phyloP scores from a whole-genome alignment of 2,329 filamentous ascomycete genomes.

The Dactylellina leptospora region DNA sequence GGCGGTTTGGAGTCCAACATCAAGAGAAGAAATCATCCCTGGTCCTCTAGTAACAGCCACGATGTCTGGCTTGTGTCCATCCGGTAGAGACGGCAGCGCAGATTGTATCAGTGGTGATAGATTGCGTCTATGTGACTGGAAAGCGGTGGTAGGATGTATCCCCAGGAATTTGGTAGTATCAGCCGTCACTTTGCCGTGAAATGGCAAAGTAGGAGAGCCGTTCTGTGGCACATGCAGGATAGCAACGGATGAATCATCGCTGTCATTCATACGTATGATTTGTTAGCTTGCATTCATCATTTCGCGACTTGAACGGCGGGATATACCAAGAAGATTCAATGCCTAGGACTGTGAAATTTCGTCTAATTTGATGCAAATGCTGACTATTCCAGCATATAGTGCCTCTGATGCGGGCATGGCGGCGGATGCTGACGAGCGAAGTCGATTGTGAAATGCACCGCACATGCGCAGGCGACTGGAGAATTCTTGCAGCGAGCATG shows the following conservation, averaged over 20 bases:
- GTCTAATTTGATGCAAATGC: not conserved
- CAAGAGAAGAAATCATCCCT: conserved; percentile 82
- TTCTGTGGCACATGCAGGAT: conserved; percentile 70
- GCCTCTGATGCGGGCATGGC: not conserved
- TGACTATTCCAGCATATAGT: too few species aligned
- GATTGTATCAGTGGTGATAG: conserved; percentile 74
- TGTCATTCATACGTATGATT: conserved; percentile 54
- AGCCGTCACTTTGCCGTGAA: conserved; percentile 82
- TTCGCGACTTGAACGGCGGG: not conserved
- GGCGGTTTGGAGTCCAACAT: conserved; percentile 79
- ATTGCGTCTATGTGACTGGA: conserved; percentile 76
- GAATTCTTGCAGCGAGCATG: conserved; percentile 16
- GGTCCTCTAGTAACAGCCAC: conserved; percentile 90
- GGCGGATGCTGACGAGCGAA: not conserved
- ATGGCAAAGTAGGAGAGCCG: conserved; percentile 69
- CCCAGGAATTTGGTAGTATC: conserved; percentile 79
- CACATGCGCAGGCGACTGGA: conserved; percentile 18
- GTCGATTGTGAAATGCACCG: conserved; percentile 25
- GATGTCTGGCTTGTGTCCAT: conserved; percentile 72
- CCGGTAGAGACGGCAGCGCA: conserved; percentile 69
- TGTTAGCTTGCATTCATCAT: too few species aligned
- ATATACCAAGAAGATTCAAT: conserved; percentile 76
- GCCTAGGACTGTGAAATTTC: conserved; percentile 64
- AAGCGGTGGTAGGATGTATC: conserved; percentile 79
- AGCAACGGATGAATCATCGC: conserved; percentile 92